Evolutionary conservation across 2,329 filamentous ascomycete genomes (phyloP), one percentile per base, ranked within the genome.

Genomic region (Akanthomyces uredinophilus): DNA sequence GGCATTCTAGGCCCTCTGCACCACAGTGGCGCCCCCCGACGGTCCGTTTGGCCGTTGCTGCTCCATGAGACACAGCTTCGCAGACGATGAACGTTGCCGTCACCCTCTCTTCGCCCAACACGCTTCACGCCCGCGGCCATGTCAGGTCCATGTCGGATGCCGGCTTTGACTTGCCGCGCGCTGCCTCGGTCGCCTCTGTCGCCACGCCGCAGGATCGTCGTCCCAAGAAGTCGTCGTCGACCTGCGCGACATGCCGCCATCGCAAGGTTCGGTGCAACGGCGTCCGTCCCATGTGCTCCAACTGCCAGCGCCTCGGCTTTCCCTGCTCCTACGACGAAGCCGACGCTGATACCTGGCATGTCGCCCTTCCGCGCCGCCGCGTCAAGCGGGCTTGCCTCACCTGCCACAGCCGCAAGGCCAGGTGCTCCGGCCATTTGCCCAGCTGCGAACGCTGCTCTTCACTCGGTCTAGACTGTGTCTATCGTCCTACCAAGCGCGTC

Each of bases 261-360:
- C 80, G 83, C 68, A 85, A 86, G 71, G 83, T 86, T 22, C 81
- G 83, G 53, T 86, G 83, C 72, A 81, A 85, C 68, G 81, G 82
- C 41, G 75, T 78, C 14, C 79, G 79, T 46, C 76, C 79, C 55
- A 73, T 81, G 63, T 86, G 83, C 70, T 79, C 80, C 72, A 85
- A 84, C 71, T 86, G 83, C 71, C 81, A 84, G 65, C 80, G 83
- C 22, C 78, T 86, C 50, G 81, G 81, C 53, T 85, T 85, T 66
- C 76, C 78, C 7, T 86, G 83, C 69, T 82, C 82, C 8, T 85
- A 84, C 67, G 81, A 83, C 63, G 81, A 83, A 59, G 73, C 72
- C 52, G 74, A 75, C 60, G 66, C 75, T 35, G 75, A 77, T 14
- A 69, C 75, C 51, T 76, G 79, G 66, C 76, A 75, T 39, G 71